Evolutionary conservation across 78 protist species (phyloP).

Genomic region (Blattamonas nauphoetae): DNA sequence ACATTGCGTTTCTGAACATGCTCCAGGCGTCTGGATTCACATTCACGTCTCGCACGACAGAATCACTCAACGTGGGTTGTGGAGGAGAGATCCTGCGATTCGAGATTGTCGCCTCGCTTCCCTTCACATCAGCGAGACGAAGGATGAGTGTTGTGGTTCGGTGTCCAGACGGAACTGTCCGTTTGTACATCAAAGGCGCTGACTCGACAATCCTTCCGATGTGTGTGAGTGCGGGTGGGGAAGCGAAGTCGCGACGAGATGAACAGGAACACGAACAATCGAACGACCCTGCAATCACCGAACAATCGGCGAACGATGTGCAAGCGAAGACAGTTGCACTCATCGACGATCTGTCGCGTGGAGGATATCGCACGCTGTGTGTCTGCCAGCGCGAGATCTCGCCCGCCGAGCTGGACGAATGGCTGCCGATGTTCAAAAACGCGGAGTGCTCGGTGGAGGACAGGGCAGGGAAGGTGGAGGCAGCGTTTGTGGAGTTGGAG

Average conservation of each 20-base stretch:
- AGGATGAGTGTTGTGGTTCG: neutral
- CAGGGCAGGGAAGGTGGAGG: too few relatives aligned
- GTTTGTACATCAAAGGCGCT: neutral
- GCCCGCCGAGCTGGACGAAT: conserved; percentile 30
- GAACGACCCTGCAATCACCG: neutral
- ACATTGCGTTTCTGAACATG: conserved; percentile 65
- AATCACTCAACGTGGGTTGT: too few relatives aligned
- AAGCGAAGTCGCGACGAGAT: too few relatives aligned
- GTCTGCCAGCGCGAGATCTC: conserved; percentile 41
- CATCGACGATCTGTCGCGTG: conserved; percentile 6
- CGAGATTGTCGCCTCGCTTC: neutral
- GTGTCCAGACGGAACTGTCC: neutral
- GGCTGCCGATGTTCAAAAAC: too few relatives aligned
- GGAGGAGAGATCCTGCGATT: neutral
- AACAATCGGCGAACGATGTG: conserved; percentile 3
- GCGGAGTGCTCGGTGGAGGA: too few relatives aligned
- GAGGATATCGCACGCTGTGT: conserved; percentile 77
- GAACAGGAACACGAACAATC: neutral
- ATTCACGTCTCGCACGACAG: neutral
- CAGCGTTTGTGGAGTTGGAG: too few relatives aligned
- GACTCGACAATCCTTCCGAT: neutral
- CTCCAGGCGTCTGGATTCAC: conserved; percentile 35
- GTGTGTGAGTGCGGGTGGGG: too few relatives aligned
- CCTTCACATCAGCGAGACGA: neutral
- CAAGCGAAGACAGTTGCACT: conserved; percentile 58